Evolutionary conservation across 768 basidiomycete species (phyloP), one percentile per base, ranked within the genome.

Genomic region (Tulasnella sp.): DNA sequence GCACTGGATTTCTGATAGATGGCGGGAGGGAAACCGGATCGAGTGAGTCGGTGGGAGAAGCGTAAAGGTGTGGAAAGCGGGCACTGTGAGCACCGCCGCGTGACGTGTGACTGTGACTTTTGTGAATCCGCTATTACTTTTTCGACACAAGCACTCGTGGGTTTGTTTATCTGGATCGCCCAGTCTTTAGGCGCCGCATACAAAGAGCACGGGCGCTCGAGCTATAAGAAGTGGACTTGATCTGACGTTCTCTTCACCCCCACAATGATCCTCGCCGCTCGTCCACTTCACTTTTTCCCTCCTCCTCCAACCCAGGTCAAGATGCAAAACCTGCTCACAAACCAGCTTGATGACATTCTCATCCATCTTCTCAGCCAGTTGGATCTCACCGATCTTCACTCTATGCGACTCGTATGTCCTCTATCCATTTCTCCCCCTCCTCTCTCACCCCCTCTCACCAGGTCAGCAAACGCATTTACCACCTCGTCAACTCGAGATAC

Each of bases 401-500:
- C 32, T 19, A 45, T 57, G 42, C 55, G 55, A 25, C 25, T 57
- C 21, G 55, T 57, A 43, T 46, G 55, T 57, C 17, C 21, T 55
- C 37, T 25, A 17, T 43, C 17, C 17, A 43, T 25, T 25, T 25
- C 27, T n/a, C 35, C 37, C 52, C 6, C n/a, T 17, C 25, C 2
- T 54, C 52, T 27, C 52, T 40, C 52, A 27, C 23, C 42, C 15
- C 14, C 48, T 7, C 6, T 49, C 48, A 19, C 15, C 40, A 57
- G 55, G 55, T 57, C 23, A 34, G 35, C 42, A 57, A 36, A 19
- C 31, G 55, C 15, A 25, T 56, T 27, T 29, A 29, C 21, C n/a
- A n/a, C 25, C 54, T 56, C n/a, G 43, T 56, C 54, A 46, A 56
- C 54, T 43, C 54, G 6, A 56, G 36, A 35, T 43, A 43, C 43